These are phyloP conservation scores for Hsuehochloa calcarea DNA, from an alignment of 176 grass and related monocot genomes.

Conservation along the genomic window DNA sequence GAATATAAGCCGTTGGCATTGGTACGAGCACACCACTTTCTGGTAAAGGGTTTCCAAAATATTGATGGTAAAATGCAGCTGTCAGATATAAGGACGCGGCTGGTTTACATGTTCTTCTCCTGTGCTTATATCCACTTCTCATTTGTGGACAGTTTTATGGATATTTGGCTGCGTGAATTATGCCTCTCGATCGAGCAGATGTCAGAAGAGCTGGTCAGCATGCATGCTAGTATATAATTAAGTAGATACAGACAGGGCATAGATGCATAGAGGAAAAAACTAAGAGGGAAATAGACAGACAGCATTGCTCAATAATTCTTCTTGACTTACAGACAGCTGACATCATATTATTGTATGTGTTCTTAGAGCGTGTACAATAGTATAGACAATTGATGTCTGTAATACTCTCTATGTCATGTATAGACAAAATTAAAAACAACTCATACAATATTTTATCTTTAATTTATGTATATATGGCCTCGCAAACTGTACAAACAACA, in stretches of 20 bases:
- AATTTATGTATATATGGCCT: too few species aligned
- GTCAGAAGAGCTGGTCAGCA: neutral
- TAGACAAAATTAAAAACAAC: too few species aligned
- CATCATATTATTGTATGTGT: too few species aligned
- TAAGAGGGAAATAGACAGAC: neutral
- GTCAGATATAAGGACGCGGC: neutral
- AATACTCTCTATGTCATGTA: too few species aligned
- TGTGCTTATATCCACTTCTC: neutral
- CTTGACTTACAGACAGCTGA: neutral
- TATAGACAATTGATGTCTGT: too few species aligned
- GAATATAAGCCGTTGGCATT: neutral
- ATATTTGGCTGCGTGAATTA: neutral
- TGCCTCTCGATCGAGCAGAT: neutral
- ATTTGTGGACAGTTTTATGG: neutral
- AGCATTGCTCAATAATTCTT: neutral
- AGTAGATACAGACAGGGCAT: neutral
- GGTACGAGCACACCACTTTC: too few species aligned
- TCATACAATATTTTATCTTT: too few species aligned
- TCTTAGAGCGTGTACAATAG: too few species aligned
- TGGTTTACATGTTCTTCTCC: neutral
- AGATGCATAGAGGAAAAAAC: neutral
- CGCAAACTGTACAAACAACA: too few species aligned
- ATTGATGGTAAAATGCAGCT: neutral
- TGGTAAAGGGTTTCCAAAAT: too few species aligned
- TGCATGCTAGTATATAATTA: too few species aligned